Base-by-base conservation (phyloP, 257 asterid genomes). In the Solanum arcanum region DNA sequence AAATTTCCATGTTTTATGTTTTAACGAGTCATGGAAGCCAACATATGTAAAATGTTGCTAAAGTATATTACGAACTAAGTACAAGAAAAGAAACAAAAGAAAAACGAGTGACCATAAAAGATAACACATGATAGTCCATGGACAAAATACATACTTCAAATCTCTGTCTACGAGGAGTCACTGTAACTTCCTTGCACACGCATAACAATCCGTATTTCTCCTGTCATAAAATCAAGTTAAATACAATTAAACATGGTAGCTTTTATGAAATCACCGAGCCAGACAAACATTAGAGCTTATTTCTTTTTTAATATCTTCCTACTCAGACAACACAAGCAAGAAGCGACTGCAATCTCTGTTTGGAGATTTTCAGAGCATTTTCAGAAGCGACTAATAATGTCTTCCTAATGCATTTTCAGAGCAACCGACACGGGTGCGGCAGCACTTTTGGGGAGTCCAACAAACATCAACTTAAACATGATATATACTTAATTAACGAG, bases 121-220 rank as follows among this genome's bases (percentile, higher is more conserved):
- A 72, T 21, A 56, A 59, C 77, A 88, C 74, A 84, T 73, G 70
- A 70, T 82, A 62, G 83, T 35, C 60, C 73, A 73, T 86, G 49
- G 66, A 64, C 27, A 47, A 72, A 86, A 44, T 86, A 88, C 95
- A 84, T 93, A 97, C 99, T 88, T 94, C 94, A 89, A 90, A 92
- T 91, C 97, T 92, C 87, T 94, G 95, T 88, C 86, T 92, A 14
- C 93, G 96, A 75, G 95, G 96, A 86, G 96, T 96, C 89, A 88
- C 90, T 88, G 94, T 95, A 88, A 90, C 94, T 89, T 91, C 95
- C 86, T 90, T 90, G 91, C 89, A 87, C 68, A 91, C 90, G 89
- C 93, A 92, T 87, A 95, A 88, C 88, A 90, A 87, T 87, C 96
- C 98, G 89, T 86, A 92, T 66, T 91, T 89, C 27, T 92, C 99